These are phyloP conservation scores for Conticribra guillardii DNA, from an alignment of 108 stramenopile genomes.

Conservation along the genomic window DNA sequence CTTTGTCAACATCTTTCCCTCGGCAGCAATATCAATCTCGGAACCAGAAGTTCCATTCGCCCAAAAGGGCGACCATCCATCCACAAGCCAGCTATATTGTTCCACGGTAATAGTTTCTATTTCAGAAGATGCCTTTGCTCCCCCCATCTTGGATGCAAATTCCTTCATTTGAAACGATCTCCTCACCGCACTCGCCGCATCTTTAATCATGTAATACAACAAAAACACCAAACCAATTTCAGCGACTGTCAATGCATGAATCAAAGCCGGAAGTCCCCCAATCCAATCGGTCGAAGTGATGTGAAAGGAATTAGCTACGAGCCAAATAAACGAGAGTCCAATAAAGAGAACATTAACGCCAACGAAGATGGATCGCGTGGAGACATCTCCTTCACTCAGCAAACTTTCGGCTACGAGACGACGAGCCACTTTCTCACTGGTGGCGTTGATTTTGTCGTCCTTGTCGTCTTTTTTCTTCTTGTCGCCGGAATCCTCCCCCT, in stretches of 20 bases:
- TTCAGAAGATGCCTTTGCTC: conserved; percentile 15
- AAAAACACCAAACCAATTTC: conserved; percentile 77
- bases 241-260: conserved; percentile 80
- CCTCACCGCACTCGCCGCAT: conserved; percentile 49
- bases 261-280: conserved; percentile 78
- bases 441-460: conserved; percentile 20
- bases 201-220: conserved; percentile 77
- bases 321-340: conserved; percentile 85
- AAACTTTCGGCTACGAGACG: conserved; percentile 69
- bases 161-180: conserved; percentile 53
- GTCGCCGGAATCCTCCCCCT: not conserved
- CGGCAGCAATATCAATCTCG: conserved; percentile 6
- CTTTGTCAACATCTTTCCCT: conserved; percentile 44
- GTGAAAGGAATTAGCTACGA: conserved; percentile 81
- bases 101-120: conserved; percentile 39
- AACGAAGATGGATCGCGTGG: conserved; percentile 60
- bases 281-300: conserved; percentile 81
- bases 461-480: conserved; percentile 13
- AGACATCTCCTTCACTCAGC: conserved; percentile 57
- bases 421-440: conserved; percentile 36
- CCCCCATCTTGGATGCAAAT: conserved; percentile 40
- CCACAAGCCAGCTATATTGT: conserved; percentile 46
- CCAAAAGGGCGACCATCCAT: conserved; percentile 77
- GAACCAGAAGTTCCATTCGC: conserved; percentile 23
- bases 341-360: conserved; percentile 65